Evolutionary conservation across 1,284 basidiomycete species (phyloP), one percentile per base, ranked within the genome.

Genomic region (Takashimella tepidaria): DNA sequence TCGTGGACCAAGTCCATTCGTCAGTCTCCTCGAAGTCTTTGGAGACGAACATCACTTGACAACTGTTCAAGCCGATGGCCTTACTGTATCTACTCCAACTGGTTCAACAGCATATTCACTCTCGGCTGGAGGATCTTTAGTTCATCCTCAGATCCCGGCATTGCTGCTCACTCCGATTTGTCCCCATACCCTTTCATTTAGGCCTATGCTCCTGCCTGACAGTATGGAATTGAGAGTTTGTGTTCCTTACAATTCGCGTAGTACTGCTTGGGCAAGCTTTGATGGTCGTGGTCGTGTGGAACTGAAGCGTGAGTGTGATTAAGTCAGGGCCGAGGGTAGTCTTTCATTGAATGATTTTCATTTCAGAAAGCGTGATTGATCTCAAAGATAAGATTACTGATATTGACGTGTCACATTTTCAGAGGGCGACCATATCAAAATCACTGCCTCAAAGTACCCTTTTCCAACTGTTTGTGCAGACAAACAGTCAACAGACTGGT

Each of bases 21-120:
- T 99, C 70, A 93, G 89, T 67, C 79, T 93, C 67, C 79, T 99
- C 55, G 96, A 99, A 76, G 80, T 99, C 13, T 99, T 98, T 67
- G 95, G 95, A 92, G 96, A 99, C 68, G 95, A 99, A 64, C 91
- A 98, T 73, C 96, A 98, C 78, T 86, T 99, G 82, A 99, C 96
- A 0, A 99, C 96, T 0, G 96, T 98, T 1, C 96, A 98, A 77
- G 96, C 95, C 0, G 96, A 99, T 69, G 96, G 96, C 2, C 78
- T 99, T 23, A 93, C 89, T 26, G 88, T 98, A 13, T 89, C 96
- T 2, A 99, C 95, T 0, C 95, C 95, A 1, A 98, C 95, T 0
- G 95, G 95, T 8, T 98, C 95, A 0, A 99, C 54, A 2, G 96
- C 96, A 3, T 99, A 99, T 75, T 97, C 92, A 84, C 80, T 98